phyloP scores from a whole-genome alignment of 2,329 filamentous ascomycete species.

The Venturia asperata region DNA sequence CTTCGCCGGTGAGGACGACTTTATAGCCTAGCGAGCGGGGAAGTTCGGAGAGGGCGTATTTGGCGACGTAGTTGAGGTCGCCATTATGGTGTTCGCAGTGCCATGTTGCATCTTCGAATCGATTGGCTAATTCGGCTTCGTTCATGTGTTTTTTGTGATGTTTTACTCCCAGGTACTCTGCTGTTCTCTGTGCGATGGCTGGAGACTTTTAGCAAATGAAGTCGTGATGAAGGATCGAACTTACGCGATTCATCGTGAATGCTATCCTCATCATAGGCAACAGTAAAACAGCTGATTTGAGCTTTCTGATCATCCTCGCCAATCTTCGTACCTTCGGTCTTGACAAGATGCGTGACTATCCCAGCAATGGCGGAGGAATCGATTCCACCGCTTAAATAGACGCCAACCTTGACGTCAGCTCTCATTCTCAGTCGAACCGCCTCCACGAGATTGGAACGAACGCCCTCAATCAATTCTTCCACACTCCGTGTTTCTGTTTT shows the following conservation, averaged over 20 bases:
- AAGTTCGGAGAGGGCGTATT: slow-evolving; percentile 44
- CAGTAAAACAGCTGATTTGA: slow-evolving; percentile 43
- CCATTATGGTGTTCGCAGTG: slow-evolving; percentile 40
- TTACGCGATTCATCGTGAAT: slow-evolving; percentile 40
- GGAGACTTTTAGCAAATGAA: not conserved
- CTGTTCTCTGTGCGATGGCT: slow-evolving; percentile 42
- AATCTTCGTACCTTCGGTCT: slow-evolving; percentile 40
- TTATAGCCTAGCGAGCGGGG: slow-evolving; percentile 43
- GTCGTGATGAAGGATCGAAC: no score
- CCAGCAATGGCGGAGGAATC: slow-evolving; percentile 50
- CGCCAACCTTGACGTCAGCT: slow-evolving; percentile 41
- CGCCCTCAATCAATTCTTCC: slow-evolving; percentile 46
- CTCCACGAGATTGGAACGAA: slow-evolving; percentile 46
- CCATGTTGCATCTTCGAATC: slow-evolving; percentile 41
- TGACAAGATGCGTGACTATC: slow-evolving; percentile 47
- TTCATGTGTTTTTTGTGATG: slow-evolving; percentile 39
- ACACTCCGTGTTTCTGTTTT: slow-evolving; percentile 37
- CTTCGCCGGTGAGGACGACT: slow-evolving; percentile 48
- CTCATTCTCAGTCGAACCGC: slow-evolving; percentile 47
- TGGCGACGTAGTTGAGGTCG: slow-evolving; percentile 48
- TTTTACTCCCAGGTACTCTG: slow-evolving; percentile 42
- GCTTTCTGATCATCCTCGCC: slow-evolving; percentile 37
- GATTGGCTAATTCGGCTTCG: slow-evolving; percentile 37
- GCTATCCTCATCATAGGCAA: slow-evolving; percentile 45
- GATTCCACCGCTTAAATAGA: no score